Percentiles rank a stretch among this genome's conserved stretches.
These are phyloP conservation scores for Podila epigama DNA, from an alignment of 192 early-diverging fungal genomes.

Conservation along the genomic window DNA sequence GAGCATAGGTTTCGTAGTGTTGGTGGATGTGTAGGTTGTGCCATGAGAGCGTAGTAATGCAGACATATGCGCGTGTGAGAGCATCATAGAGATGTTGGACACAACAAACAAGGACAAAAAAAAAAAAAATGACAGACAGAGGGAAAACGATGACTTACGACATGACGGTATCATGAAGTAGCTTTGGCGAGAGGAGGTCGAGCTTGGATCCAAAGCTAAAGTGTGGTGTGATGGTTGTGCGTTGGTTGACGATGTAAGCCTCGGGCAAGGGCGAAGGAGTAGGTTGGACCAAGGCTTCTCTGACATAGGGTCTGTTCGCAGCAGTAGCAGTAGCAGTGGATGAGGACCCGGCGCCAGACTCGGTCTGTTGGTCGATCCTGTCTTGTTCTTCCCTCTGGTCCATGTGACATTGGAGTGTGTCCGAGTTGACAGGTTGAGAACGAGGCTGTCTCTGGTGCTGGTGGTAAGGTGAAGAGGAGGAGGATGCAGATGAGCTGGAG, in stretches of 20 bases:
- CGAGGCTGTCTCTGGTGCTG: background rate
- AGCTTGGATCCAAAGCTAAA: constrained; percentile 31
- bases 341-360: background rate
- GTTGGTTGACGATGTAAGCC: constrained; percentile 32
- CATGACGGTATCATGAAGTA: constrained; percentile 39
- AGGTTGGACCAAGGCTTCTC: constrained; percentile 22
- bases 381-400: background rate
- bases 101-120: background rate
- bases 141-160: constrained; percentile 24
- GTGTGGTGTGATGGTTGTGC: constrained; percentile 20
- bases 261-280: constrained; percentile 35
- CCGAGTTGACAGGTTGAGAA: background rate
- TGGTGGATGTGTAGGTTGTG: too few relatives aligned
- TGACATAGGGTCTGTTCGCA: background rate
- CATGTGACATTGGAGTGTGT: background rate
- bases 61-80: too few relatives aligned
- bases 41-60: too few relatives aligned
- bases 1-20: too few relatives aligned
- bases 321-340: background rate
- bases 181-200: constrained; percentile 29
- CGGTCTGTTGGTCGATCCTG: background rate
- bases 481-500: background rate
- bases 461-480: background rate
- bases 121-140: background rate
- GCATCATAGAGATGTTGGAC: too few relatives aligned